Evolutionary conservation across 164 flowering plant genomes (phyloP), one percentile per base, ranked within the genome.

Genomic region (Liquidambar formosana): DNA sequence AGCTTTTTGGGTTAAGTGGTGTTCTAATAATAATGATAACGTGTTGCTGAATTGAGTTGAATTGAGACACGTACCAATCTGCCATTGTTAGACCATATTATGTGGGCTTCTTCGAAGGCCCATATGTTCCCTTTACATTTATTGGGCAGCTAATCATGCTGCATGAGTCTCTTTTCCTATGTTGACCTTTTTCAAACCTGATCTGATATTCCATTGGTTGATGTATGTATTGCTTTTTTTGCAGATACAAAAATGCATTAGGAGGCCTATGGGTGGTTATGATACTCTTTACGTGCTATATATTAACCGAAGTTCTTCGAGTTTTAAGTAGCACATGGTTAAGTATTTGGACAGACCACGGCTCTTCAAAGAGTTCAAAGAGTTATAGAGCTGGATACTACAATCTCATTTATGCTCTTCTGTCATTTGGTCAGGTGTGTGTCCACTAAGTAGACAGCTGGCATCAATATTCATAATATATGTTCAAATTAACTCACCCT

Each of bases 261-360:
- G 95, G 95, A 28, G 95, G 95, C 45, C 26, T 72, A 5, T 85
- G 91, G 91, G 92, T 88, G 33, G 92, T 90, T 66, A 64, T 80
- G 66, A 69, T 88, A 61, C 84, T 90, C 46, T 78, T 88, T 59
- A 4, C 27, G 52, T 90, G 95, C 75, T 90, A 90, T 68, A 47
- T 88, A 27, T 64, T 64, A 28, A 81, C 86, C 11, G 95, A 90
- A 82, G 80, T 71, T 79, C 84, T 90, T 45, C 81, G 95, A 75
- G 77, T 90, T 76, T 75, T 72, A 33, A 86, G 95, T 77, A 90
- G 95, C 83, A 90, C 89, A 22, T 90, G 95, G 95, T 80, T 90
- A 57, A 90, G 95, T 73, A 38, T 53, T 65, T 90, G 95, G 95
- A 88, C 95, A 47, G 86, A 83, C 74, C 82, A 78, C 77, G 82